These are phyloP conservation scores for Casuarina glauca DNA, from an alignment of 306 rosid genomes.

Conservation along the genomic window DNA sequence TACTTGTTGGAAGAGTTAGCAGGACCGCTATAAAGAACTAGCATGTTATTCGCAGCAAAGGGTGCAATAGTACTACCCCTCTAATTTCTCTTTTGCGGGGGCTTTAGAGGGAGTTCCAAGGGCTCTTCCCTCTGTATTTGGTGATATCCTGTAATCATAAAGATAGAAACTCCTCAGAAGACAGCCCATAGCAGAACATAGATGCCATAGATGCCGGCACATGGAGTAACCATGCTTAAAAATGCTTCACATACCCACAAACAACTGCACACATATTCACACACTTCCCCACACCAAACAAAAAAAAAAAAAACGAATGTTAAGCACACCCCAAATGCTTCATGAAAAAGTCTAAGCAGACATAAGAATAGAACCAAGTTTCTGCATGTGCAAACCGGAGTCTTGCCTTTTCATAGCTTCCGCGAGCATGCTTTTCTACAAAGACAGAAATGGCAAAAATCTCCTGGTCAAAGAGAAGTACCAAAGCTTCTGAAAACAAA, in stretches of 20 bases:
- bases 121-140: slow-evolving; percentile 72
- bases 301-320: slow-evolving; percentile 1
- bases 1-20: slow-evolving; percentile 58
- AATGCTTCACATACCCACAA: slow-evolving; percentile 10
- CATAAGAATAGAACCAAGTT: slow-evolving; percentile 94
- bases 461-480: slow-evolving; percentile 3
- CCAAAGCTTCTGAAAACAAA: slow-evolving; percentile 1
- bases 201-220: background rate
- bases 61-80: slow-evolving; percentile 77
- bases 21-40: slow-evolving; percentile 75
- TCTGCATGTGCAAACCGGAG: slow-evolving; percentile 96
- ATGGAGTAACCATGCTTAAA: background rate
- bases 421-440: slow-evolving; percentile 60
- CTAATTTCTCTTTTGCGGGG: slow-evolving; percentile 85
- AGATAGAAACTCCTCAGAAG: slow-evolving; percentile 24
- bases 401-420: slow-evolving; percentile 85
- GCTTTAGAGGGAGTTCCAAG: slow-evolving; percentile 72
- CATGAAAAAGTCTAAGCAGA: slow-evolving; percentile 86
- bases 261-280: background rate
- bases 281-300: too few species aligned
- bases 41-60: slow-evolving; percentile 91
- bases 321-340: slow-evolving; percentile 64
- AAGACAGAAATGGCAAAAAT: slow-evolving; percentile 18
- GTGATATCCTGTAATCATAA: slow-evolving; percentile 51
- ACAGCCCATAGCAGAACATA: background rate